phyloP scores from a whole-genome alignment of 768 basidiomycete genomes.

The Amanita pallidorosea region DNA sequence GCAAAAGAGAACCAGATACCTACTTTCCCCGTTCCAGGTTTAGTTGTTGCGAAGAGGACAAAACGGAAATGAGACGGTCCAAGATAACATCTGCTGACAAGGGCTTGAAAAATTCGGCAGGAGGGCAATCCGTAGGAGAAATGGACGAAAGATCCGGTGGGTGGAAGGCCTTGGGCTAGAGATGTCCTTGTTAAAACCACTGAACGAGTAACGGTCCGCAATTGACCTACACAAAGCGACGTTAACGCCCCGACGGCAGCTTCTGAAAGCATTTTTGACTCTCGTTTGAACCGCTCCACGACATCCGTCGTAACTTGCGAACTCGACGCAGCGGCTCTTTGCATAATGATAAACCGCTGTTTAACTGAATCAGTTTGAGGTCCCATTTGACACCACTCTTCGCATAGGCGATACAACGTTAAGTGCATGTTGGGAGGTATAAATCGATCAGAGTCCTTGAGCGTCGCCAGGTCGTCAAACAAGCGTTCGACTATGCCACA shows the following conservation, averaged over 20 bases:
- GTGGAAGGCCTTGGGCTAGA: conserved; percentile 71
- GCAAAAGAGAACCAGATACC: conserved; percentile 16
- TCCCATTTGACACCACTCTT: conserved; percentile 90
- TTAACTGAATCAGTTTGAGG: conserved; percentile 62
- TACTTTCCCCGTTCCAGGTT: conserved; percentile 56
- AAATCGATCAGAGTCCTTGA: conserved; percentile 70
- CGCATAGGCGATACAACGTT: conserved; percentile 73
- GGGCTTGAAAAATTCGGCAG: conserved; percentile 40
- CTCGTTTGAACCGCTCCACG: conserved; percentile 53
- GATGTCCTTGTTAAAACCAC: conserved; percentile 2
- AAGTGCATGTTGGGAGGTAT: conserved; percentile 68
- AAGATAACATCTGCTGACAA: conserved; percentile 42
- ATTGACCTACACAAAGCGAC: conserved; percentile 69
- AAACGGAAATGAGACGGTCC: conserved; percentile 60
- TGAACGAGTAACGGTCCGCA: background rate
- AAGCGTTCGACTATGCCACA: conserved; percentile 83
- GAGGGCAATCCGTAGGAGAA: conserved; percentile 53
- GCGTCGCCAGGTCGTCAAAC: conserved; percentile 60
- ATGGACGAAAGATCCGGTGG: conserved; percentile 44
- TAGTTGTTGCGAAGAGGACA: conserved; percentile 44
- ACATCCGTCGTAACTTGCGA: conserved; percentile 41
- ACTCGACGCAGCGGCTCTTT: conserved; percentile 46
- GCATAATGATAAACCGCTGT: conserved; percentile 61
- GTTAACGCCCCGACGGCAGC: conserved; percentile 83
- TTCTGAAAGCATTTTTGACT: conserved; percentile 61